A percentile compares a stretch with the other conserved stretches of the same genome.
phyloP scores from a whole-genome alignment of 306 rosid species.

The Glycyrrhiza uralensis region DNA sequence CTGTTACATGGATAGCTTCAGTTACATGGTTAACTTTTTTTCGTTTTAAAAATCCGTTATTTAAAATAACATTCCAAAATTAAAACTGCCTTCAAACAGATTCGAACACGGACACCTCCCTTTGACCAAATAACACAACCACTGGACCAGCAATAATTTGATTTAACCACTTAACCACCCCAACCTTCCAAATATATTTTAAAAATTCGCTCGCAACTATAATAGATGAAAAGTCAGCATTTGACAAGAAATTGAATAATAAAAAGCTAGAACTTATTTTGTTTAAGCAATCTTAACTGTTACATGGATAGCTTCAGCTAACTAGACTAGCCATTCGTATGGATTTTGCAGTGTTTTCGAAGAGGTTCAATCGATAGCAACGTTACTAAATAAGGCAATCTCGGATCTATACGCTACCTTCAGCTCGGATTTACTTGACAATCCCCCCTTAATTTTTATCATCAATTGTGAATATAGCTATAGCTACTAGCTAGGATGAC shows the following conservation, averaged over 20 bases:
- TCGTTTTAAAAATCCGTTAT: too few relatives aligned
- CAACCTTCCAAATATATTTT: too few relatives aligned
- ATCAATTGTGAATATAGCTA: background rate
- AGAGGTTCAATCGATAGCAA: background rate
- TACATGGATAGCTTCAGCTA: background rate
- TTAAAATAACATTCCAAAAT: too few relatives aligned
- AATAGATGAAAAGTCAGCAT: background rate
- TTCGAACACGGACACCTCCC: too few relatives aligned
- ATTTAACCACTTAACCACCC: too few relatives aligned
- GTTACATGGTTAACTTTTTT: too few relatives aligned
- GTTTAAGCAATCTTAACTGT: background rate
- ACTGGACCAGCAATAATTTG: too few relatives aligned
- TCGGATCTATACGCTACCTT: background rate
- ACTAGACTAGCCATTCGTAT: background rate
- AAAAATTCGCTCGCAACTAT: too few relatives aligned
- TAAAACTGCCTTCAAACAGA: too few relatives aligned
- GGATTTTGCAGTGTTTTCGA: background rate
- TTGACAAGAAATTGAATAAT: too few relatives aligned
- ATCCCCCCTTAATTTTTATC: background rate
- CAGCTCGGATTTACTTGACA: background rate
- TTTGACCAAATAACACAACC: too few relatives aligned
- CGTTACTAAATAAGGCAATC: background rate
- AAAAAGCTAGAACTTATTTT: background rate
- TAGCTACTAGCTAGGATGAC: background rate
- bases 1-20: background rate